Base-by-base conservation (phyloP, 1,284 basidiomycete species). In the Pulchroboletus neoregius region DNA sequence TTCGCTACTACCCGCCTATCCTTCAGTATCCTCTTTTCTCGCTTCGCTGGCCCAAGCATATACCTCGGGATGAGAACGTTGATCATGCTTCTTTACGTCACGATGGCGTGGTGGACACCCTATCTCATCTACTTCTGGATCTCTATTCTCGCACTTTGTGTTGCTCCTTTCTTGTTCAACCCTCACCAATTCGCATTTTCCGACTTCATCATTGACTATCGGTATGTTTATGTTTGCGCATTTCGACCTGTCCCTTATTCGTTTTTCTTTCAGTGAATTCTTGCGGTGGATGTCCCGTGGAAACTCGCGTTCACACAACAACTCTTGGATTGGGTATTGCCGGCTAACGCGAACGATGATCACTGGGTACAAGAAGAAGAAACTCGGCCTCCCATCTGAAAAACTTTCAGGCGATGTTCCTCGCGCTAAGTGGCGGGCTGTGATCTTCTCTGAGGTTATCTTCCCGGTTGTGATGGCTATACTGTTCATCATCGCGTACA, bases 281-380 rank as follows among this genome's bases (percentile, higher is more conserved):
- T 71, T 97, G 56, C 80, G 94, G 55, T 97, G 94, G 94, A 96
- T 97, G 92, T 94, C 86, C 43, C 83, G 94, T 53, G 94, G 94
- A 49, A 97, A 97, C 71, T 95, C 93, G 42, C 79, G 91, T 18
- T 91, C 91, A n/a, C 94, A 96, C 70, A 89, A 82, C 62, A 97
- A 95, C 69, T 95, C 93, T 5, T 97, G 94, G 94, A 94, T 96
- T 54, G 94, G 94, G 0, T 97, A 96, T 70, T 97, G 94, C 67
- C 88, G 94, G 49, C 73, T 97, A 46, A 92, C 91, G 27, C 80
- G 94, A 50, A 97, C 94, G 9, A 87, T 92, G 79, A 94, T 97
- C 64, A 97, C 94, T 36, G 94, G 94, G 30, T 96, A 93, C 82
- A 97, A 96, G 80, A 91, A 91, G 74, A 95, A 97, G 79, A 83